Conservation (phyloP, 768 basidiomycete species). For the Clathrus columnatus region DNA sequence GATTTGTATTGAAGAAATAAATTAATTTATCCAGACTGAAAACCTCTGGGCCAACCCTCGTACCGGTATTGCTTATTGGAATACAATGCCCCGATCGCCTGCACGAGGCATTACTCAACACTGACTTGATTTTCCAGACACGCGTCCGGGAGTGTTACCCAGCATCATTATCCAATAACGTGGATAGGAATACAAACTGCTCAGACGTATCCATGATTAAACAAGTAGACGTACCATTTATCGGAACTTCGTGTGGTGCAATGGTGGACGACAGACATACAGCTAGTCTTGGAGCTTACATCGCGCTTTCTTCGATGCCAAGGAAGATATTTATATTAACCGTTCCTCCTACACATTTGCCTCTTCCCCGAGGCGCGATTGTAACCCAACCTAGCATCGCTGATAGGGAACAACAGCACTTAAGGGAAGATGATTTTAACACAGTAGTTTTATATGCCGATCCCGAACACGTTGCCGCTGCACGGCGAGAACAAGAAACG, state of each 20-base stretch:
- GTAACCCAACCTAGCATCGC: constrained; percentile 5
- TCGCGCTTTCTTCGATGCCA: background rate
- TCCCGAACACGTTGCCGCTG: background rate
- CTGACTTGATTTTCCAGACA: background rate
- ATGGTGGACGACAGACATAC: constrained; percentile 2
- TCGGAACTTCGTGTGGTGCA: background rate
- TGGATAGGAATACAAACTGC: background rate
- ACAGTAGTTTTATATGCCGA: background rate
- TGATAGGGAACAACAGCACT: background rate
- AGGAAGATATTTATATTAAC: constrained; percentile 2
- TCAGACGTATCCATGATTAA: background rate
- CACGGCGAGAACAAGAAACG: background rate
- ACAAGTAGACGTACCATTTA: background rate
- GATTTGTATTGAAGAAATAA: background rate
- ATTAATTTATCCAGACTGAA: background rate
- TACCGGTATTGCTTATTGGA: background rate
- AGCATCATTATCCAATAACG: background rate
- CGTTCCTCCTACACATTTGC: background rate
- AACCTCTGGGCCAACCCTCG: background rate
- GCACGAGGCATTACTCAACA: background rate
- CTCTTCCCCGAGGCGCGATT: background rate
- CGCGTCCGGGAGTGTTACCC: constrained; percentile 1
- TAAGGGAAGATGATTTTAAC: background rate
- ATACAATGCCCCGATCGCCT: background rate
- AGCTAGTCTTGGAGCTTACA: background rate